Evolutionary conservation across 1,284 basidiomycete genomes (phyloP).

Genomic region (Ganoderma leucocontextum): DNA sequence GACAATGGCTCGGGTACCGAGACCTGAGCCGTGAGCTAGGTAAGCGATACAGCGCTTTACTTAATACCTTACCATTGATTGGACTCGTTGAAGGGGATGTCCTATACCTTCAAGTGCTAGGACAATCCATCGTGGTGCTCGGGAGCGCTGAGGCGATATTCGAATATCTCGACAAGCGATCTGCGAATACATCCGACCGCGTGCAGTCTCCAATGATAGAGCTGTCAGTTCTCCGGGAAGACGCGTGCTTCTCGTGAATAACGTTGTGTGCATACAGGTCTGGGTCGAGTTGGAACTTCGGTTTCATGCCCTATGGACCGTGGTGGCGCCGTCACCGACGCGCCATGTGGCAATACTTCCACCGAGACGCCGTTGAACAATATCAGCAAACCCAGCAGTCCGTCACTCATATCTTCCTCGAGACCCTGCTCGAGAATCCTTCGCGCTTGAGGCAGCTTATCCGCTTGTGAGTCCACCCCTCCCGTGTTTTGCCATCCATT

Average conservation of each 20-base stretch:
- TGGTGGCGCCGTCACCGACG: conserved; percentile 18
- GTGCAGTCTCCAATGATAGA: background rate
- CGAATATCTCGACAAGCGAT: conserved; percentile 28
- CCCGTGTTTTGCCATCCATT: background rate
- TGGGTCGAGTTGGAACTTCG: conserved; percentile 6
- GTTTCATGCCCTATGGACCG: conserved; percentile 16
- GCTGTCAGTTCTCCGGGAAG: conserved; percentile 6
- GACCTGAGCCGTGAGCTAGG: conserved; percentile 12
- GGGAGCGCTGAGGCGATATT: conserved; percentile 14
- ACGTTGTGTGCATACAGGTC: background rate
- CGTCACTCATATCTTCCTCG: background rate
- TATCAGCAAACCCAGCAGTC: conserved; percentile 4
- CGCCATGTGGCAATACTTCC: conserved; percentile 14
- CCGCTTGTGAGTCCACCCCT: conserved; percentile 3
- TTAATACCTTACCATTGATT: background rate
- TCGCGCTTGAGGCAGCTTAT: background rate
- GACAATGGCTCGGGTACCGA: conserved; percentile 12
- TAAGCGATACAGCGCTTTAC: background rate
- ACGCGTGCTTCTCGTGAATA: background rate
- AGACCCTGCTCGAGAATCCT: background rate
- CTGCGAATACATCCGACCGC: conserved; percentile 27
- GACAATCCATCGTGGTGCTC: conserved; percentile 36
- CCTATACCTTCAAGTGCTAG: conserved; percentile 35
- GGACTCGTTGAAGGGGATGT: conserved; percentile 28
- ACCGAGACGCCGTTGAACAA: background rate